A percentile compares a stretch with the other conserved stretches of the same genome.
Evolutionary conservation across 2,329 filamentous ascomycete species (phyloP).

Genomic region (Mycosphaerella arachidis): DNA sequence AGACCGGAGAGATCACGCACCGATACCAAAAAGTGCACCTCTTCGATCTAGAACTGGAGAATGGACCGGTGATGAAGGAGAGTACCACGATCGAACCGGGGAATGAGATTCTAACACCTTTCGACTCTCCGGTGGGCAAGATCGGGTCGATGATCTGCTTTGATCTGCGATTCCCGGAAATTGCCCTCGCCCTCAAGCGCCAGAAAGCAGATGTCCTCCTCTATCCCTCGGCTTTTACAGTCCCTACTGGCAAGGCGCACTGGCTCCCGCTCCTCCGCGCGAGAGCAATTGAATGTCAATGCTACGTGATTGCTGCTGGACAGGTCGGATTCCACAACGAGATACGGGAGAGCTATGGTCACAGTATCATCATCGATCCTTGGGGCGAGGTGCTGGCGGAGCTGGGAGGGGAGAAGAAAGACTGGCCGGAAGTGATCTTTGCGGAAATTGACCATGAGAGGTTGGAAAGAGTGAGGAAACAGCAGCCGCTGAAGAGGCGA

Average conservation of each 20-base stretch:
- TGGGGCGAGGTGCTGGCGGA: conserved; percentile 74
- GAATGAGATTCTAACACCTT: conserved; percentile 59
- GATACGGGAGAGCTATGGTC: conserved; percentile 76
- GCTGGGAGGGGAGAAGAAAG: conserved; percentile 48
- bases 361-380: conserved; percentile 78
- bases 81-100: conserved; percentile 67
- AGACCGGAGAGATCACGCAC: conserved; percentile 54
- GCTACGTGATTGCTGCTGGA: conserved; percentile 80
- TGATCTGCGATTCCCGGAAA: conserved; percentile 79
- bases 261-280: conserved; percentile 77
- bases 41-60: conserved; percentile 62
- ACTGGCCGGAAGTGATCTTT: conserved; percentile 40
- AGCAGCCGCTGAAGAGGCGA: conserved; percentile 34
- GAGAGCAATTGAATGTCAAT: conserved; percentile 82
- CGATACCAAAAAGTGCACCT: conserved; percentile 78
- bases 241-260: conserved; percentile 77
- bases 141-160: conserved; percentile 85
- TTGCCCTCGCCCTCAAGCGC: conserved; percentile 61
- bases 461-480: conserved; percentile 35
- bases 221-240: conserved; percentile 87
- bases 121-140: conserved; percentile 67
- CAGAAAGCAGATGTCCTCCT: conserved; percentile 70
- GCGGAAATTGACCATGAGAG: conserved; percentile 38
- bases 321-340: conserved; percentile 72
- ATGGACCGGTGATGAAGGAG: conserved; percentile 58